Base-by-base conservation (phyloP, 2,329 filamentous ascomycete genomes). In the Alternaria solani region DNA sequence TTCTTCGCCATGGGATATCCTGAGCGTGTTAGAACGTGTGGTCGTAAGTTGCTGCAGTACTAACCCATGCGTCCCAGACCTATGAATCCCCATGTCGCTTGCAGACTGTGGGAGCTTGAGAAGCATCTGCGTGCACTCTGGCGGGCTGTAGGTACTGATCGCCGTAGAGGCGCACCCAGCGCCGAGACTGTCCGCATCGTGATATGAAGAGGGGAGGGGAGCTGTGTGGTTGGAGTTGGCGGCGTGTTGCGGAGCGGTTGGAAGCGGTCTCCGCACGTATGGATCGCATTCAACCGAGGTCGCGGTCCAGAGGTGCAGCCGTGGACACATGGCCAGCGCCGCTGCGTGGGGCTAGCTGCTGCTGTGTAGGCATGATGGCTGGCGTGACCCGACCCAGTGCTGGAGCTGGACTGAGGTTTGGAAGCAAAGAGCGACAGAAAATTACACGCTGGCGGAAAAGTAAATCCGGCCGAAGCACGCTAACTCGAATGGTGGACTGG, bases 1-100 rank as follows among this genome's bases (percentile, higher is more conserved):
- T 91, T 92, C 75, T 84, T 86, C 36, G 90, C 90, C 90, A 92
- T 92, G 48, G 88, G 86, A 66, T 88, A 91, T 48, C 90, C 89
- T 90, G 62, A 25, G 28, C 12, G 2, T 34, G 48, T 73, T 56
- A 76, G 63, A 23, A 54, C 36, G 38, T 9, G 14, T 57, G 48
- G 61, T 73, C 64, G 63, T 71, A 63, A 71, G 63, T 43, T 28
- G 20, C 36, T 36, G 41, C 4, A 11, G 32, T 47, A 76, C 80
- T 64, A 66, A 83, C 82, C 82, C 82, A 84, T 84, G 53, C 80
- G 77, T 18, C 82, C 82, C 38, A 84, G 69, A n/a, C 82, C 82
- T 62, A 84, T 81, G 71, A 84, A 84, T 41, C 82, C 82, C 81
- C 82, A 84, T 67, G 75, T 79, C 26, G 79, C 80, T 68, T 81